A percentile compares a stretch with the other conserved stretches of the same genome.
Conservation (phyloP, 106 monocot genomes). For the Dioscorea zingiberensis region DNA sequence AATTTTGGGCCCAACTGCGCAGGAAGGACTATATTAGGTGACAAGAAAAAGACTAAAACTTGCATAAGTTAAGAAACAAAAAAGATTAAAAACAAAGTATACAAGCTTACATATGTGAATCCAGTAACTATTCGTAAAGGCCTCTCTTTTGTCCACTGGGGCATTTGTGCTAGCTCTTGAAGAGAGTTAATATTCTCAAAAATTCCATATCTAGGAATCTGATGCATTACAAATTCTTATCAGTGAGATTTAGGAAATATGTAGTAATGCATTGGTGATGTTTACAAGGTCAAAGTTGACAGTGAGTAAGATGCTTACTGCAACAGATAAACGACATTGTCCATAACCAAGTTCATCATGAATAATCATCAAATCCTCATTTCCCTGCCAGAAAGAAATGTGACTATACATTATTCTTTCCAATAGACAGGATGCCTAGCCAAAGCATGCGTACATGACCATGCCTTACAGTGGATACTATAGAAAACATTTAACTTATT, state of each 20-base stretch:
- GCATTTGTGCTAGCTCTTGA: slow-evolving; percentile 69
- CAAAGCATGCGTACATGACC: too few species aligned
- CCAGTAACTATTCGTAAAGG: slow-evolving; percentile 87
- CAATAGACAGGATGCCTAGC: too few species aligned
- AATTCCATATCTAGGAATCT: slow-evolving; percentile 95
- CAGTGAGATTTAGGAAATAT: too few species aligned
- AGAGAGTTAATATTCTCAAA: slow-evolving; percentile 93
- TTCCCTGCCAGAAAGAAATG: slow-evolving; percentile 37
- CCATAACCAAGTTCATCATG: slow-evolving; percentile 91
- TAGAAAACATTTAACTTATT: too few species aligned
- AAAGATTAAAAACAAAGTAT: too few species aligned
- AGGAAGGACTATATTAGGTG: not conserved
- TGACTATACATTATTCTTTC: too few species aligned
- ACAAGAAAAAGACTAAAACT: too few species aligned
- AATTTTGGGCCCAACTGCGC: slow-evolving; percentile 74
- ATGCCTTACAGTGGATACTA: too few species aligned
- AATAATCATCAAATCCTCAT: slow-evolving; percentile 75
- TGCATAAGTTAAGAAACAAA: too few species aligned
- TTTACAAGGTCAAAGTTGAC: too few species aligned
- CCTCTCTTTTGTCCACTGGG: slow-evolving; percentile 82
- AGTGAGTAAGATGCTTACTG: slow-evolving; percentile 48
- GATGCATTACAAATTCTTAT: slow-evolving; percentile 3
- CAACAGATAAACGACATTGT: slow-evolving; percentile 84
- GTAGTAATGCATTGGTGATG: too few species aligned
- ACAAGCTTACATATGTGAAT: slow-evolving; percentile 62